Base-by-base conservation (phyloP, 192 early-diverging fungal species). In the Entomortierella chlamydospora region DNA sequence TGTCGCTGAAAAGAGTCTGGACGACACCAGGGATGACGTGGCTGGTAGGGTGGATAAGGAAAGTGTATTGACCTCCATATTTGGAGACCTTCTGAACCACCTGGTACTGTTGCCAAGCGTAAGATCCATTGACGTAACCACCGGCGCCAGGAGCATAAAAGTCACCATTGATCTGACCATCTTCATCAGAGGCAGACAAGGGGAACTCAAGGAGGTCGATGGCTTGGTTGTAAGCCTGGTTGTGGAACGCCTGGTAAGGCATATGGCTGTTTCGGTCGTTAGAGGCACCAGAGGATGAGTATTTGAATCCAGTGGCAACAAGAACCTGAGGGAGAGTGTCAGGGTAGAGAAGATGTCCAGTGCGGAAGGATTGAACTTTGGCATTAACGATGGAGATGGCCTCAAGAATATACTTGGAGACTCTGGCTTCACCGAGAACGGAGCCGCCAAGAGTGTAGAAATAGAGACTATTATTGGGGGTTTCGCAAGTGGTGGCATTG, bases 391-490 rank as follows among this genome's bases (percentile, higher is more conserved):
- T 72, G 26, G 58, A 61, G 23, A 72, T 72, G 11, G 70, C 29
- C 51, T 72, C 70, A 9, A 72, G 70, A 23, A 72, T 51, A 28
- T 39, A 72, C 50, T 72, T 72, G 49, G 70, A 72, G 30, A 72
- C 61, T 20, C 56, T 23, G 8, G 52, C 61, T 34, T 72, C 70
- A 23, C 70, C 70, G 23, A 72, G 33, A 52, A 72, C 60, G 6
- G 70, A 72, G n/a, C 60, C 59, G 0, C 61, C 70, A n/a, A 72
- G n/a, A 22, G 70, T 72, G 61, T 61, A 61, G 18, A 72, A 72
- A 13, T 45, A 72, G 5, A 52, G 23, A 11, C 12, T 20, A 2
- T 64, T 47, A 31, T 52, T 72, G n/a, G 60, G 70, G 1, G 70
- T 72, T 0, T 63, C 60, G 23, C 70, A 72, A 22, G 20, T 30